Conservation (phyloP, 768 basidiomycete species). For the Candolleomyces aberdarensis region DNA sequence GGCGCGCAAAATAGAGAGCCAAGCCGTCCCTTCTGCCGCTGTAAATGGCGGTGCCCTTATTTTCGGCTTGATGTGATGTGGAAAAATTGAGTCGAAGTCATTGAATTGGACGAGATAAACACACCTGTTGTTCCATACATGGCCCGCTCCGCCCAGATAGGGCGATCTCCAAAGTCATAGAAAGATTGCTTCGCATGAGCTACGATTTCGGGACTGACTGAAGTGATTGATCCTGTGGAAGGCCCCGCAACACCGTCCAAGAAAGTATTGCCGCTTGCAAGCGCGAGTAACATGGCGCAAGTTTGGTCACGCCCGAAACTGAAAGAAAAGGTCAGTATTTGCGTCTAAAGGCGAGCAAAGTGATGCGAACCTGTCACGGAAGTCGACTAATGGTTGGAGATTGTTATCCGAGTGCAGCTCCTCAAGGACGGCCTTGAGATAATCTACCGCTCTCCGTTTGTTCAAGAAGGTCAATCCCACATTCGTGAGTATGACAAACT, state of each 20-base stretch:
- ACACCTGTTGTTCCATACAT: conserved; percentile 71
- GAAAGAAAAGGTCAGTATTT: conserved; percentile 1
- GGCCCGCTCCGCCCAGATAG: conserved; percentile 75
- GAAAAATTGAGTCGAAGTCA: background rate
- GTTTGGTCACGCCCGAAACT: conserved; percentile 93
- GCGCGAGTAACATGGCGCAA: conserved; percentile 85
- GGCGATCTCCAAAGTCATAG: conserved; percentile 82
- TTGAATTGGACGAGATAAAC: background rate
- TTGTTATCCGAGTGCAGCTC: conserved; percentile 74
- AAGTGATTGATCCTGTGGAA: conserved; percentile 43
- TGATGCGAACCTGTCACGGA: conserved; percentile 65
- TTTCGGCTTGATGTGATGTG: conserved; percentile 43
- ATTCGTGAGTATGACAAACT: conserved; percentile 88
- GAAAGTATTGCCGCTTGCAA: conserved; percentile 84
- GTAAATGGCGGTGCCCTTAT: conserved; percentile 71
- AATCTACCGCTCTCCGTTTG: conserved; percentile 83
- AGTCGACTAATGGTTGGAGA: conserved; percentile 76
- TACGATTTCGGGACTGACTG: conserved; percentile 58
- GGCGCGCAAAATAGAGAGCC: conserved; percentile 79
- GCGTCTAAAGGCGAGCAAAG: background rate
- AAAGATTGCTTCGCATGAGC: conserved; percentile 80
- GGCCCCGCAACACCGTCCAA: conserved; percentile 56
- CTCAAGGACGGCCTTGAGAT: conserved; percentile 78
- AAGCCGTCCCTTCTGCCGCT: conserved; percentile 89
- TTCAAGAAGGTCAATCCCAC: conserved; percentile 78